These are phyloP conservation scores for Rhizopogon vesiculosus DNA, from an alignment of 768 basidiomycete genomes.

Conservation along the genomic window DNA sequence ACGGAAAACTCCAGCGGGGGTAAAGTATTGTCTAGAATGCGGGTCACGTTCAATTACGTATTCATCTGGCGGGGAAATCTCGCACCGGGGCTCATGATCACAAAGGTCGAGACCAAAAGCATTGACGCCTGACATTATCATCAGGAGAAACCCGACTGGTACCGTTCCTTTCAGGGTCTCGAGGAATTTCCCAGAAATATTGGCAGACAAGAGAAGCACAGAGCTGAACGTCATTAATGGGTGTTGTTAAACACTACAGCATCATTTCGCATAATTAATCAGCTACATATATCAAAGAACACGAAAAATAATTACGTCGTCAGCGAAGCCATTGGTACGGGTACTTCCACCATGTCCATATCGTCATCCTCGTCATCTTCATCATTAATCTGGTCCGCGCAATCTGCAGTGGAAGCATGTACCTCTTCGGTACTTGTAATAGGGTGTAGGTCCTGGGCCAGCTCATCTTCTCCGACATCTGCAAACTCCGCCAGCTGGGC, in stretches of 20 bases:
- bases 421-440: neutral
- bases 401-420: neutral
- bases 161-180: neutral
- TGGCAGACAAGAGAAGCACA: neutral
- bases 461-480: slow-evolving; percentile 31
- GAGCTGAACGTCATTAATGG: neutral
- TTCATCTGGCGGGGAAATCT: neutral
- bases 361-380: slow-evolving; percentile 12
- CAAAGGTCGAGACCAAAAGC: neutral
- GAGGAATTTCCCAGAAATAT: neutral
- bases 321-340: slow-evolving; percentile 12
- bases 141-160: neutral
- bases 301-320: slow-evolving; percentile 7
- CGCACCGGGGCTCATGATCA: neutral
- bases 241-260: neutral
- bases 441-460: slow-evolving; percentile 22
- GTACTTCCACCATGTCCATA: slow-evolving; percentile 25
- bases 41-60: neutral
- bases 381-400: neutral
- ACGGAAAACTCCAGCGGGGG: neutral
- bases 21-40: neutral
- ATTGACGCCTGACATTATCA: neutral
- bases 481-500: slow-evolving; percentile 69
- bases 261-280: neutral
- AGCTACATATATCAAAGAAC: neutral